Conservation (phyloP, 495 filamentous ascomycete species). For the Neurospora discreta region DNA sequence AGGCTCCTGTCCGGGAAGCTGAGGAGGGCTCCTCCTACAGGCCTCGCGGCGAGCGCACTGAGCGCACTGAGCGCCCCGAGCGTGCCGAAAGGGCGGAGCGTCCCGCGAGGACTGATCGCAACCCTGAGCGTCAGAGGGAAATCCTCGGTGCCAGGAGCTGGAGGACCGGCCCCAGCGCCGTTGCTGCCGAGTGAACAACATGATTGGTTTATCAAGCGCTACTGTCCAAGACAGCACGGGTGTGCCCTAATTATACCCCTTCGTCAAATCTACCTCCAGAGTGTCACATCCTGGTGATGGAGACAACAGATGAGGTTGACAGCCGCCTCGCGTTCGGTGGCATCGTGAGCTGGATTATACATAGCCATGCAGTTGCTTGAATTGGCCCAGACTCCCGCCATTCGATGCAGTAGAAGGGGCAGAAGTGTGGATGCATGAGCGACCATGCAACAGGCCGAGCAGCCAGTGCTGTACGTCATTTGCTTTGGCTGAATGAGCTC, state of each 20-base stretch:
- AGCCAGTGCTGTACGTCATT: background rate
- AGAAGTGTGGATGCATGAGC: background rate
- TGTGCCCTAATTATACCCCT: background rate
- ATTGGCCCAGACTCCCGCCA: background rate
- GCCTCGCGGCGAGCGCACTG: background rate
- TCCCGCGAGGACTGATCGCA: slow-evolving; percentile 3
- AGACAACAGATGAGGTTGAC: background rate
- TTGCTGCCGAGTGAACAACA: slow-evolving; percentile 1
- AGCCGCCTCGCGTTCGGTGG: background rate
- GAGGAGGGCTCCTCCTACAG: background rate
- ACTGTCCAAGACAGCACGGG: background rate
- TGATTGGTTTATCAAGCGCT: background rate
- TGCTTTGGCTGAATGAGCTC: background rate
- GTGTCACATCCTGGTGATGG: background rate
- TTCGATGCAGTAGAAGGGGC: background rate
- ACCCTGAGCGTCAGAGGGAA: slow-evolving; percentile 2
- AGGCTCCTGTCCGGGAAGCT: slow-evolving; percentile 1
- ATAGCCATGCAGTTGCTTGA: background rate
- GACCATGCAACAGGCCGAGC: background rate
- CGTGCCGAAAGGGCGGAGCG: slow-evolving; percentile 1
- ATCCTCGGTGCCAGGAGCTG: slow-evolving; percentile 12
- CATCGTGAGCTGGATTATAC: background rate
- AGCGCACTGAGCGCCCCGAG: slow-evolving; percentile 2
- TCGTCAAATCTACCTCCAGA: background rate
- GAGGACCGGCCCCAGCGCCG: slow-evolving; percentile 3